Evolutionary conservation across 2,329 filamentous ascomycete species (phyloP), one percentile per base, ranked within the genome.

Genomic region (Sphaerulina vaccinii): DNA sequence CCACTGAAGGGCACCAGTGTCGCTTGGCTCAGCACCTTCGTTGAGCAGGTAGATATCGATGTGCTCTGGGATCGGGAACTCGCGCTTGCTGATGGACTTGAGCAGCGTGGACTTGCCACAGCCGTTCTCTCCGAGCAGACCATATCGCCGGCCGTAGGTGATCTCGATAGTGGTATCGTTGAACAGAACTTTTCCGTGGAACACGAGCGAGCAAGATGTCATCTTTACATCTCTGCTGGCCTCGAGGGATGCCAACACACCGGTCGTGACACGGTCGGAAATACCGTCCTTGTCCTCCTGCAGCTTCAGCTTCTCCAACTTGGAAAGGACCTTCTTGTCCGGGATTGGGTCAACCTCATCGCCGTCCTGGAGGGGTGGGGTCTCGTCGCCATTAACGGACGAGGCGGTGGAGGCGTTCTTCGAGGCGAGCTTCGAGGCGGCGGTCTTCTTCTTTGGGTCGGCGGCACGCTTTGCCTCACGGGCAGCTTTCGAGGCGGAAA

Each of bases 11-110:
- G 93, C 93, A 68, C 95, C 93, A 46, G 90, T 76, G 0, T 97
- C 90, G 52, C 82, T 88, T 47, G 89, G 87, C 56, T 91, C 90
- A 40, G 93, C 93, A 76, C 93, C 93, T 75, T 97, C 89, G 76
- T 99, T 99, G 63, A 99, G 80, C 39, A 99, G 85, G 77, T 99
- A 99, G 74, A 99, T 95, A 74, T 99, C 95, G 72, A 99, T 81
- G 73, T 96, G 91, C 22, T 96, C 88, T 55, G 93, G 95, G 69
- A 99, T 88, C 58, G 93, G 95, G 72, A 85, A 99, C 75, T 99
- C 95, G 76, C 93, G 88, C 68, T 85, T 86, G 65, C 87, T 86
- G 70, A 99, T 96, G 62, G 93, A 84, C 79, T 96, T 97, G 70
- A 99, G 83, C 27, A 99, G 76, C n/a, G 93, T 99, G 60, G 88